Base-by-base conservation (phyloP, 2,329 filamentous ascomycete genomes). In the Hymenoscyphus occultus region DNA sequence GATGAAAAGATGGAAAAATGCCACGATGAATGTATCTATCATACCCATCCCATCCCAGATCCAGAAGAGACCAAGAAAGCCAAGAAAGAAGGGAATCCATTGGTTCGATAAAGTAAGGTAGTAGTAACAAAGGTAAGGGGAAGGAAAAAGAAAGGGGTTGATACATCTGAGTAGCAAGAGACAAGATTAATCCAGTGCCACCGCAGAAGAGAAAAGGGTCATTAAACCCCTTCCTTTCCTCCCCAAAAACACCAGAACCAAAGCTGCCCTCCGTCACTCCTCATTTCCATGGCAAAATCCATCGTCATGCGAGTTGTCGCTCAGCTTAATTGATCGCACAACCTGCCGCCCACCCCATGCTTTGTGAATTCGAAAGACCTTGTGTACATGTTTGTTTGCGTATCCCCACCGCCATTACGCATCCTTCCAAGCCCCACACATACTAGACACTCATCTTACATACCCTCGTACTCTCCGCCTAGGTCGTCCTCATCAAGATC, bases 401-500 rank as follows among this genome's bases (percentile, higher is more conserved):
- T 54, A 54, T 54, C 13, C 22, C 48, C 48, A 19, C 48, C 48
- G 13, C 35, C 35, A n/a, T 22, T 54, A 13, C 48, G 48, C 48
- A 54, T 54, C 48, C 9, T 28, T 19, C 48, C 48, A 13, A 19
- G 22, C 19, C 48, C 48, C 48, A 54, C 48, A 22, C 9, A 22
- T 54, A 12, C 48, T 12, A 54, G 19, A 19, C 42, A 45, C 6
- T 14, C 63, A 71, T 73, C 66, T 86, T 90, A 98, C 84, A 98
- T 92, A 73, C 92, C 94, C 74, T 98, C 95, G 78, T 97, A 98
- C 75, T 97, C 94, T 65, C 93, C 94, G 62, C 92, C 93, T 59
- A 96, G 89, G 80, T 98, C 95, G 75, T 97, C 95, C 74, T 97
- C 95, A 73, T 98, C 95, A 78, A 97, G 85, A 75, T 99, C 95